Evolutionary conservation across 768 basidiomycete species (phyloP), one percentile per base, ranked within the genome.

Genomic region (Boletus bicolor): DNA sequence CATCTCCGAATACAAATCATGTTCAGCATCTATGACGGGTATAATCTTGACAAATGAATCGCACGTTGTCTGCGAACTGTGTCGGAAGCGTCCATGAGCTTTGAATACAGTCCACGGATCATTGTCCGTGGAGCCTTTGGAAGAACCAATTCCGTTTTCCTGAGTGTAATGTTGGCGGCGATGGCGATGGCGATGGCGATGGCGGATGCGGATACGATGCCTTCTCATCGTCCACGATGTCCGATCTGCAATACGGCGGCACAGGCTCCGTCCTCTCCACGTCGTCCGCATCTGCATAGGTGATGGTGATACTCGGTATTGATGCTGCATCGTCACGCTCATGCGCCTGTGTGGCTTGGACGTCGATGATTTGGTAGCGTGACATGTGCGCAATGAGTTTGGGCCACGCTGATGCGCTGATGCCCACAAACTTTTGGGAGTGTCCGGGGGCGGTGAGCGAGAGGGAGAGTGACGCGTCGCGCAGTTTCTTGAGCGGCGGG

Each of bases 361-460:
- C 69, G 50, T 81, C 76, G 50, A 84, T 72, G 58, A 83, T 69
- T 46, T 82, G 79, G 28, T 77, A 80, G 19, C 76, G 72, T 7
- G 75, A 49, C 49, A 84, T 62, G 51, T 73, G 72, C 1, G 73
- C 55, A 11, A 76, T 59, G 5, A 82, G 68, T 2, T 69, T 69
- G 6, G 70, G 56, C 84, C 84, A 85, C 36, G 76, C 84, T 36
- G 68, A 76, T 43, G 71, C 79, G 38, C 75, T 84, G 62, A 82
- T 85, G 52, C 75, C 76, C 38, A 80, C 80, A 26, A 64, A 68
- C 45, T 73, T 64, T 54, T 66, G 57, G 6, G 71, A 57, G 0
- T 71, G 69, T 10, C 72, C 68, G 30, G 74, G 63, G 2, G 69
- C 60, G 5, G 74, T 72, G 15, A 80, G 64, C 32, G 71, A 73